Evolutionary conservation across 2,329 filamentous ascomycete genomes (phyloP).

Genomic region (Aspergillus transmontanensis): DNA sequence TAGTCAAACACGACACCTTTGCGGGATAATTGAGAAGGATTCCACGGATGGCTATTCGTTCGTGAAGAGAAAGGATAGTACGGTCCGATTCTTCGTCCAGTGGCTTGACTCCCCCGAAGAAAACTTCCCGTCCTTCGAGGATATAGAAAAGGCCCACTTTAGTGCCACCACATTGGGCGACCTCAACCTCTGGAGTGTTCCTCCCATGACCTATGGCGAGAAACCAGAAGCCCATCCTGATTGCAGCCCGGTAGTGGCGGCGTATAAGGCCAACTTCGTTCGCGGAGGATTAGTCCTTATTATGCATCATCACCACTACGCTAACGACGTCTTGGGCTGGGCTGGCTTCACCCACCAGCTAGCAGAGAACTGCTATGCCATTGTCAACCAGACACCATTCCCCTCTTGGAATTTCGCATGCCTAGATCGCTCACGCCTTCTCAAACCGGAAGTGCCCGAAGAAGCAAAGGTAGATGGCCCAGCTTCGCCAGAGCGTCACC

Average conservation of each 20-base stretch:
- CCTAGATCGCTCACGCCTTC: conserved; percentile 40
- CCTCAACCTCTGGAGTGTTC: conserved; percentile 37
- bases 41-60: conserved; percentile 38
- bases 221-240: conserved; percentile 40
- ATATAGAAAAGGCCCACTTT: conserved; percentile 42
- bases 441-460: conserved; percentile 28
- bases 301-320: conserved; percentile 48
- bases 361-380: conserved; percentile 47
- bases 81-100: conserved; percentile 39
- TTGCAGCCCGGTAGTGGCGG: conserved; percentile 36
- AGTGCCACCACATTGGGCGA: conserved; percentile 35
- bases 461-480: conserved; percentile 22
- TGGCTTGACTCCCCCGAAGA: conserved; percentile 38
- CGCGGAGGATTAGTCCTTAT: conserved; percentile 46
- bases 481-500: conserved; percentile 13
- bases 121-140: conserved; percentile 40
- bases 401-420: conserved; percentile 41
- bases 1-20: conserved; percentile 41
- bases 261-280: conserved; percentile 48
- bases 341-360: conserved; percentile 42
- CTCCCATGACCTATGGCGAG: conserved; percentile 37
- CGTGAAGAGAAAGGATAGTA: conserved; percentile 38
- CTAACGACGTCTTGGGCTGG: conserved; percentile 49
- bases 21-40: conserved; percentile 45
- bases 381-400: conserved; percentile 31